Evolutionary conservation across 169 alveolate species (phyloP), one percentile per base, ranked within the genome.

Genomic region (Plasmodium inui): DNA sequence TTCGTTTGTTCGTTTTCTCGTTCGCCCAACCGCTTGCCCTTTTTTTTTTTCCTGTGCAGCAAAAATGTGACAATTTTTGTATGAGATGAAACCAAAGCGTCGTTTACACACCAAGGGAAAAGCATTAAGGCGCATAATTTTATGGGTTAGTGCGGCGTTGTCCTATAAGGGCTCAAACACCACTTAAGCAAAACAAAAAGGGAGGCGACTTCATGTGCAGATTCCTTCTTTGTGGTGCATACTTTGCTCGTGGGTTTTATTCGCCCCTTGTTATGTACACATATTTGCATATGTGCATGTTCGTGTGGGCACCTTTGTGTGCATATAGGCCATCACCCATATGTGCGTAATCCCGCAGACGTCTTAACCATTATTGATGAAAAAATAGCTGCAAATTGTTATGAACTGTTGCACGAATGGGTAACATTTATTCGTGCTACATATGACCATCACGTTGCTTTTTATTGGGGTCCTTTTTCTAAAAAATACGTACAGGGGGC

Each of bases 101-200:
- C n/a, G 0, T 67, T 67, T 28, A n/a, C 41, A 2, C 76, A 67
- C 37, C 37, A 67, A 67, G 76, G 76, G 76, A 9, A 28, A 67
- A 22, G 37, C 37, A 67, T 67, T 26, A 19, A 67, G 22, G n/a
- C n/a, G 76, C 37, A 67, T n/a, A 26, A 67, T 67, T 7, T 67
- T 19, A 67, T 67, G 76, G 37, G 76, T 28, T 26, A 67, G 17
- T 67, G 76, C n/a, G 30, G 76, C 28, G 34, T 1, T 22, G 76
- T 67, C 37, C 37, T 67, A 1, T 22, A 28, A 67, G 76, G 30
- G 9, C 76, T 67, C 76, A 67, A 67, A 67, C 37, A 28, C n/a
- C 76, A 67, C 22, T 67, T 67, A 67, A 19, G 50, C 70, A 79
- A 79, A 79, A 79, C 32, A 39, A 79, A 44, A 37, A 79, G 57